These are phyloP conservation scores for Naganishia cerealis DNA, from an alignment of 1,284 basidiomycete species.

Conservation along the genomic window DNA sequence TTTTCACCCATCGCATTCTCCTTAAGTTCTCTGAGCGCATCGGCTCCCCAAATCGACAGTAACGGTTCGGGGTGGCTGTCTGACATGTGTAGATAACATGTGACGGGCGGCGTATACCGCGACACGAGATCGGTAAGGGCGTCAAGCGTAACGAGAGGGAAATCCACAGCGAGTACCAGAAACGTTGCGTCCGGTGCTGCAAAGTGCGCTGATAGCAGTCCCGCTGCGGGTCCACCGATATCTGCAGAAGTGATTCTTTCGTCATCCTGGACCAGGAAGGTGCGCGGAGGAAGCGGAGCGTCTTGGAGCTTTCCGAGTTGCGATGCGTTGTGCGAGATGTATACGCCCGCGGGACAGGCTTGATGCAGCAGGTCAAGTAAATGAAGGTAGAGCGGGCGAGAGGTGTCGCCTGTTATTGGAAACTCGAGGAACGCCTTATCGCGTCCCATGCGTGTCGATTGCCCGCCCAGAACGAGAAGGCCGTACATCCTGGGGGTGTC, in stretches of 20 bases:
- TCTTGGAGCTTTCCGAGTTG: constrained; percentile 2
- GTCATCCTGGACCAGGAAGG: constrained; percentile 20
- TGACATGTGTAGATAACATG: constrained; percentile 28
- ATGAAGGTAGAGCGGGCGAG: constrained; percentile 22
- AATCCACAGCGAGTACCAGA: constrained; percentile 29
- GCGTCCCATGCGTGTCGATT: constrained; percentile 33
- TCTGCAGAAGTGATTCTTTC: neutral
- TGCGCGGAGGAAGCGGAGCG: constrained; percentile 1
- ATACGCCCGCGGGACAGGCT: constrained; percentile 21
- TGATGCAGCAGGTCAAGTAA: constrained; percentile 11
- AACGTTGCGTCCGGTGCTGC: constrained; percentile 10
- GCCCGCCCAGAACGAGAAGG: constrained; percentile 31
- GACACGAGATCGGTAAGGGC: constrained; percentile 19
- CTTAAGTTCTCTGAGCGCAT: constrained; percentile 18
- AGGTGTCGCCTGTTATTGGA: constrained; percentile 2
- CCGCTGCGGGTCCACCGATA: constrained; percentile 30
- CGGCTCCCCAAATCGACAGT: constrained; percentile 26
- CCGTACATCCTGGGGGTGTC: neutral
- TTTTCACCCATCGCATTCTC: constrained; percentile 26
- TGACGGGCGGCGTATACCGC: constrained; percentile 25
- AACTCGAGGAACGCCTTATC: constrained; percentile 30
- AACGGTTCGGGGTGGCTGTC: constrained; percentile 31
- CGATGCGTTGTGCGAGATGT: constrained; percentile 21
- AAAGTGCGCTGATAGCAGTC: constrained; percentile 16
- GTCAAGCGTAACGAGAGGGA: constrained; percentile 28